These are phyloP conservation scores for Scheffersomyces quercinus DNA, from an alignment of 1,139 yeast species.

Conservation along the genomic window DNA sequence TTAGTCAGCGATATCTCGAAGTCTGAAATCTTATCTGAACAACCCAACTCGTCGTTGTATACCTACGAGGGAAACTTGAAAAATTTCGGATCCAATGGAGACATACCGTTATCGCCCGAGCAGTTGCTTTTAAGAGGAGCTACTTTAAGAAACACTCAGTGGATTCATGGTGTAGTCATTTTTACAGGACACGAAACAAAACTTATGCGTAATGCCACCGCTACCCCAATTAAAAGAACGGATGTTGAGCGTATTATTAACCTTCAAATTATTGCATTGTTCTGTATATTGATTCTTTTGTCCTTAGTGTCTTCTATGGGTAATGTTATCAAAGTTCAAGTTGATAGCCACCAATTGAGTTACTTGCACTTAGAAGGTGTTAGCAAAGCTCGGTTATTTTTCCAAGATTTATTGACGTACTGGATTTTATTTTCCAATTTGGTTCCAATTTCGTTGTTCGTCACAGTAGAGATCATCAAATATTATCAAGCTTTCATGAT, in stretches of 20 bases:
- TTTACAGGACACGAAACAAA: conserved; percentile 99
- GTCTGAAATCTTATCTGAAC: conserved; percentile 70
- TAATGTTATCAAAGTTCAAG: conserved; percentile 71
- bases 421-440: conserved; percentile 95
- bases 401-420: conserved; percentile 83
- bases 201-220: conserved; percentile 97
- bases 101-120: conserved; percentile 79
- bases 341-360: conserved; percentile 51
- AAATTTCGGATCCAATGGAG: conserved; percentile 50
- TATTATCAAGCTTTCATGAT: conserved; percentile 94
- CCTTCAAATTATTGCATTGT: conserved; percentile 84
- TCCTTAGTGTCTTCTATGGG: conserved; percentile 85
- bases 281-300: conserved; percentile 72
- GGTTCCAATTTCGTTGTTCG: conserved; percentile 94
- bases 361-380: conserved; percentile 74
- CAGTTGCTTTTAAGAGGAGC: conserved; percentile 94
- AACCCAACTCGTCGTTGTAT: conserved; percentile 90
- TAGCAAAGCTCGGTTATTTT: conserved; percentile 69
- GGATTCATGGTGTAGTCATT: conserved; percentile 92
- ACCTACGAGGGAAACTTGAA: conserved; percentile 89
- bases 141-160: conserved; percentile 87
- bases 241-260: conserved; percentile 96
- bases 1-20: conserved; percentile 40
- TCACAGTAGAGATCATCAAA: conserved; percentile 92
- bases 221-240: conserved; percentile 95